A percentile compares a stretch with the other conserved stretches of the same genome.
These are phyloP conservation scores for Vitis rotundifolia DNA, from an alignment of 164 flowering plant genomes.

Conservation along the genomic window DNA sequence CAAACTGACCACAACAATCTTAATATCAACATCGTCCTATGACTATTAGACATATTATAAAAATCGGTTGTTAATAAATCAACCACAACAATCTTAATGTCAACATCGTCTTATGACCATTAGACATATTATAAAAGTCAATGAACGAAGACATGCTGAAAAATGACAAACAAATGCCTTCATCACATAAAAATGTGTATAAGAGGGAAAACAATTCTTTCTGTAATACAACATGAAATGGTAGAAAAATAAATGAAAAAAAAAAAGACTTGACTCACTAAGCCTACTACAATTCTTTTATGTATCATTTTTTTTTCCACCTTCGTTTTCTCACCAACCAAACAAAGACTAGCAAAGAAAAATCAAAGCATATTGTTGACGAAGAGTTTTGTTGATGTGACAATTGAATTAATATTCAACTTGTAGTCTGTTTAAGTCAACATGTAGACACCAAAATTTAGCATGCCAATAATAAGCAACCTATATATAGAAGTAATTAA, in stretches of 20 bases:
- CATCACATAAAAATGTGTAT: too few relatives aligned
- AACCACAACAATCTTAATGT: conserved; percentile 78
- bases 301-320: too few relatives aligned
- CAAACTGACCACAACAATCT: conserved; percentile 77
- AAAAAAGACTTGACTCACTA: too few relatives aligned
- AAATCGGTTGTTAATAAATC: too few relatives aligned
- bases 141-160: conserved; percentile 7
- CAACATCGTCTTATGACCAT: conserved; percentile 64
- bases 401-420: conserved; percentile 54
- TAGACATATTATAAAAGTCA: conserved; percentile 16
- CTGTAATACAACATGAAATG: not conserved
- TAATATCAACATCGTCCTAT: conserved; percentile 80
- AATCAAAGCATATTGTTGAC: conserved; percentile 48
- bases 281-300: too few relatives aligned
- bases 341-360: not conserved
- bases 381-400: conserved; percentile 72
- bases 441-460: too few relatives aligned
- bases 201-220: not conserved
- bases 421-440: too few relatives aligned
- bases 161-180: not conserved
- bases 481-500: too few relatives aligned
- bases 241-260: not conserved
- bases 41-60: conserved; percentile 15
- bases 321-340: not conserved
- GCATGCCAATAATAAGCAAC: too few relatives aligned